phyloP scores from a whole-genome alignment of 768 basidiomycete species.

The Amanita subjunquillea region DNA sequence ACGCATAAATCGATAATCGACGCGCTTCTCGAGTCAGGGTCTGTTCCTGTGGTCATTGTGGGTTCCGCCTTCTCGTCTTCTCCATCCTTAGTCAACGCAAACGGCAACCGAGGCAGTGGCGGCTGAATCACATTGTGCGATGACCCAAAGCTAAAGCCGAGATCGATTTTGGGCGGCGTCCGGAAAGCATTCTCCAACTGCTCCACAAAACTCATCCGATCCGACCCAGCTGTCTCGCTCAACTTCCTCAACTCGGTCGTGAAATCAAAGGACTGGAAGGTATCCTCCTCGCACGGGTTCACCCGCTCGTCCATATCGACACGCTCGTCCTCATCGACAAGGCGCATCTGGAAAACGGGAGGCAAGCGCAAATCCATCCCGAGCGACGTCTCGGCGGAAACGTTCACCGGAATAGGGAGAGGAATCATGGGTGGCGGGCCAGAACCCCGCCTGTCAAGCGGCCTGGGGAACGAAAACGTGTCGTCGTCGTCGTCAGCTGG shows the following conservation, averaged over 20 bases:
- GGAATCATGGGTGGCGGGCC: neutral
- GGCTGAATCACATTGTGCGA: constrained; percentile 25
- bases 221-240: constrained; percentile 59
- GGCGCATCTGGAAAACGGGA: constrained; percentile 28
- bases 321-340: constrained; percentile 11
- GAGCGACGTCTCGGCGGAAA: neutral
- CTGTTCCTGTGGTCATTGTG: constrained; percentile 13
- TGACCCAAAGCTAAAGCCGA: constrained; percentile 33
- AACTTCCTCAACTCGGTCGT: constrained; percentile 67
- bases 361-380: constrained; percentile 25
- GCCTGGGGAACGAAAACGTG: constrained; percentile 21
- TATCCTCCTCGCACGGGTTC: constrained; percentile 45
- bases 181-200: constrained; percentile 74
- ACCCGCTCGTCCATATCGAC: constrained; percentile 28
- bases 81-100: constrained; percentile 8
- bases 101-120: constrained; percentile 42
- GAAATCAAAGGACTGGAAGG: constrained; percentile 77
- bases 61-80: constrained; percentile 14
- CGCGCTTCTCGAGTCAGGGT: constrained; percentile 7
- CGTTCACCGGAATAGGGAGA: neutral
- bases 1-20: constrained; percentile 14
- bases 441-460: neutral
- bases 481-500: constrained; percentile 14
- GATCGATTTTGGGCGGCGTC: constrained; percentile 61
- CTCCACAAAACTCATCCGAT: constrained; percentile 70